Percentiles rank a stretch among this genome's conserved stretches.
Evolutionary conservation across 2,329 filamentous ascomycete species (phyloP).

Genomic region (Myriosclerotinia duriaeana): DNA sequence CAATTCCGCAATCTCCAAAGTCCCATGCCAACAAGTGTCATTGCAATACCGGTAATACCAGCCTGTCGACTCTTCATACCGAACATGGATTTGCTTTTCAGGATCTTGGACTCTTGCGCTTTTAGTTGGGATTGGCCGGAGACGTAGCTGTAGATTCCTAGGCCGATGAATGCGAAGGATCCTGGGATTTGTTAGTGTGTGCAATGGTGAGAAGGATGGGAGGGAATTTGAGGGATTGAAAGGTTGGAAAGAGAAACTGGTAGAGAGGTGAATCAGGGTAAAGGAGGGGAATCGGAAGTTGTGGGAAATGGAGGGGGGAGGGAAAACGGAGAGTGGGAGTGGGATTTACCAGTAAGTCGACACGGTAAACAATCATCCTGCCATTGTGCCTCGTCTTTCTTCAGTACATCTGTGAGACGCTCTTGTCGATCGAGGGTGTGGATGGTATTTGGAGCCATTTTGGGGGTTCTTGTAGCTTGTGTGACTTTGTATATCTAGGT

Average conservation of each 20-base stretch:
- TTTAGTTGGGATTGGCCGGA: conserved; percentile 72
- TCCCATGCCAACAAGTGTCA: conserved; percentile 67
- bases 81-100: conserved; percentile 68
- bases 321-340: neutral
- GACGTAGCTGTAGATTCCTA: conserved; percentile 75
- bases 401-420: conserved; percentile 34
- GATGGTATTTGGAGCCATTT: conserved; percentile 3
- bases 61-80: conserved; percentile 69
- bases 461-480: neutral
- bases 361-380: conserved; percentile 45
- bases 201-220: too few relatives aligned
- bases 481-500: too few relatives aligned
- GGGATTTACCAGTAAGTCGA: conserved; percentile 37
- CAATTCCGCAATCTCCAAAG: conserved; percentile 52
- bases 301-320: neutral
- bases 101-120: conserved; percentile 62
- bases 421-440: conserved; percentile 34
- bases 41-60: conserved; percentile 66
- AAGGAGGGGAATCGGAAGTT: too few relatives aligned
- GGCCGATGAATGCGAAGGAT: conserved; percentile 70
- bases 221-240: too few relatives aligned
- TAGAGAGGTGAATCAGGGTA: neutral
- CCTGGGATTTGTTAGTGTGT: conserved; percentile 48
- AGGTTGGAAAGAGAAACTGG: too few relatives aligned
- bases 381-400: conserved; percentile 30